phyloP scores from a whole-genome alignment of 352 stramenopile genomes.

The Salisapilia sapeloensis region DNA sequence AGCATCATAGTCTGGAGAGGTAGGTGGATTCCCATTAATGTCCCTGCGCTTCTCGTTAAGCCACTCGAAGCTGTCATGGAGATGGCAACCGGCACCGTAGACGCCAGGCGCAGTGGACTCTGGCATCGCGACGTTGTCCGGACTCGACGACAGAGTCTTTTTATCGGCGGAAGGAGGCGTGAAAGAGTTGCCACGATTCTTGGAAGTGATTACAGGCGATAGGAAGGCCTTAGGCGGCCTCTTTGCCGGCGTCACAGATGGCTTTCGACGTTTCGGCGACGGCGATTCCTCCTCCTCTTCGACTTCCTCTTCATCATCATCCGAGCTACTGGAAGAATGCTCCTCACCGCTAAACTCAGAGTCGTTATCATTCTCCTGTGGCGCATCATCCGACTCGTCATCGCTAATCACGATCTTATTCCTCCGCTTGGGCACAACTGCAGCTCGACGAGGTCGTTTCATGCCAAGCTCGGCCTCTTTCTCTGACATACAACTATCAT shows the following conservation, averaged over 20 bases:
- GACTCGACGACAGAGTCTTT: constrained; percentile 4
- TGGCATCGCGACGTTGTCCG: constrained; percentile 4
- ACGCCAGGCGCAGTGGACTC: constrained; percentile 11
- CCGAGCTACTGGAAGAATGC: constrained; percentile 14
- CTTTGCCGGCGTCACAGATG: constrained; percentile 4
- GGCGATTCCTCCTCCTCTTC: constrained; percentile 2
- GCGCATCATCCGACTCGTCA: constrained; percentile 24
- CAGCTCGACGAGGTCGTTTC: constrained; percentile 9
- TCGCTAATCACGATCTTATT: constrained; percentile 24
- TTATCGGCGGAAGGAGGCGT: constrained; percentile 7
- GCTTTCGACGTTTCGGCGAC: constrained; percentile 19
- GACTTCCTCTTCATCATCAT: constrained; percentile 23
- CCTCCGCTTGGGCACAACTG: constrained; percentile 2
- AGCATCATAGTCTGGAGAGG: constrained; percentile 84
- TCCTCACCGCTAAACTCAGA: constrained; percentile 29
- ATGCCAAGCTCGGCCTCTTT: constrained; percentile 14
- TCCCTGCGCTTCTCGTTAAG: constrained; percentile 82
- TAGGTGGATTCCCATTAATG: constrained; percentile 51
- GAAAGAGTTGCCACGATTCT: constrained; percentile 1
- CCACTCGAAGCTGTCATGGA: constrained; percentile 89
- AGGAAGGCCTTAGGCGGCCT: constrained; percentile 13
- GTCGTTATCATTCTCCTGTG: constrained; percentile 31
- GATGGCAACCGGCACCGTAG: constrained; percentile 40
- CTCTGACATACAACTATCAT: constrained; percentile 71
- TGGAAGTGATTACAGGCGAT: constrained; percentile 12